Base-by-base conservation (phyloP, 1,139 yeast genomes). In the Protomyces pachydermus region DNA sequence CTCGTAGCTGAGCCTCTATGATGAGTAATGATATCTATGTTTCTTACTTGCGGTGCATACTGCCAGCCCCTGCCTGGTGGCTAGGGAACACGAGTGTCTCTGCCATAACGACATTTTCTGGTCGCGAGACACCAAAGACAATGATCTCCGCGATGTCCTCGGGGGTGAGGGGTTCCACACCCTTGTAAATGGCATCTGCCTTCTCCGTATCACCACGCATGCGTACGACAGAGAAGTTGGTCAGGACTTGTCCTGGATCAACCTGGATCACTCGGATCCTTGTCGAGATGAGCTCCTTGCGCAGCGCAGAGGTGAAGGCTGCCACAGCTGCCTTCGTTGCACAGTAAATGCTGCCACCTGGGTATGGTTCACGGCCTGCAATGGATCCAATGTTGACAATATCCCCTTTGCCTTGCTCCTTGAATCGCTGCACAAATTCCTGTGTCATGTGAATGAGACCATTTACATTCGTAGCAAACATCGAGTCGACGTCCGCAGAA, bases 191-290 rank as follows among this genome's bases (percentile, higher is more conserved):
- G 18, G 81, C 82, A 69, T 85, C 85, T 9, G 96, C 96, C 72
- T 82, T 82, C 4, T 76, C 78, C 57, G 77, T 72, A 73, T 89
- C 95, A 66, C 95, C 95, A 68, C 84, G 80, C 78, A 83, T 86
- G 28, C 67, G 38, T 23, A 64, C 58, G 66, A 71, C 51, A 6
- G 93, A 86, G 74, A 90, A 90, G 72, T 90, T 96, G 16, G 96
- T 90, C 75, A 88, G 90, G 28, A 89, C 96, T 56, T 87, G 85
- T 71, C 96, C 96, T 10, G 97, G 96, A 67, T 88, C 91, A 60
- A 89, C 82, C 74, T 88, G 95, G 70, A 90, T 82, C 63, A 89
- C 91, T 72, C 96, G 62, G 32, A 67, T 64, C 48, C 82, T 81
- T 42, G 95, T 87, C 73, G 80, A 78, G 69, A 88, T 84, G 72